phyloP scores from a whole-genome alignment of 257 asterid species.

The Agastache rugosa region DNA sequence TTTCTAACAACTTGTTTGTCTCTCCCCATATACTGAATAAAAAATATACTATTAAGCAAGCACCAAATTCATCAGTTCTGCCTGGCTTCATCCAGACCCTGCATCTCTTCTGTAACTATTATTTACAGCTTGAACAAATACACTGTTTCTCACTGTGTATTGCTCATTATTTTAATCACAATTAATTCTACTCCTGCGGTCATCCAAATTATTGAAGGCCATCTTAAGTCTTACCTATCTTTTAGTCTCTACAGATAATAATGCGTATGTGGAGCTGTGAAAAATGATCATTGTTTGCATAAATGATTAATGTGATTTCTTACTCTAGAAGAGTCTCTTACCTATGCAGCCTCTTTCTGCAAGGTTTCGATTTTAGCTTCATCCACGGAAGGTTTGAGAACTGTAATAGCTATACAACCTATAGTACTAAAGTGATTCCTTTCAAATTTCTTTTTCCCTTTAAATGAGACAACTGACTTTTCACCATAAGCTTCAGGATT shows the following conservation, averaged over 20 bases:
- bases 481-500: neutral
- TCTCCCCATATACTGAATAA: neutral
- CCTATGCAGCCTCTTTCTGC: conserved; percentile 1
- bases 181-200: neutral
- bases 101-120: neutral
- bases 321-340: neutral
- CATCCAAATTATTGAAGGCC: neutral
- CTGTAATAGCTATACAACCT: neutral
- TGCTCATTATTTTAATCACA: neutral
- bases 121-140: neutral
- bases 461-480: neutral
- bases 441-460: neutral
- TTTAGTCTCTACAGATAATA: neutral
- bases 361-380: neutral
- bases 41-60: neutral
- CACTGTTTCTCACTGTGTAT: neutral
- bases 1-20: neutral
- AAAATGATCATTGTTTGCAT: neutral
- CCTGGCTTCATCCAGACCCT: neutral
- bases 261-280: neutral
- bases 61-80: neutral
- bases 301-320: neutral
- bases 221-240: neutral
- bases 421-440: neutral
- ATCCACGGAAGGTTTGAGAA: neutral